These are phyloP conservation scores for Trichosporon faecale DNA, from an alignment of 1,284 basidiomycete species.

Conservation along the genomic window DNA sequence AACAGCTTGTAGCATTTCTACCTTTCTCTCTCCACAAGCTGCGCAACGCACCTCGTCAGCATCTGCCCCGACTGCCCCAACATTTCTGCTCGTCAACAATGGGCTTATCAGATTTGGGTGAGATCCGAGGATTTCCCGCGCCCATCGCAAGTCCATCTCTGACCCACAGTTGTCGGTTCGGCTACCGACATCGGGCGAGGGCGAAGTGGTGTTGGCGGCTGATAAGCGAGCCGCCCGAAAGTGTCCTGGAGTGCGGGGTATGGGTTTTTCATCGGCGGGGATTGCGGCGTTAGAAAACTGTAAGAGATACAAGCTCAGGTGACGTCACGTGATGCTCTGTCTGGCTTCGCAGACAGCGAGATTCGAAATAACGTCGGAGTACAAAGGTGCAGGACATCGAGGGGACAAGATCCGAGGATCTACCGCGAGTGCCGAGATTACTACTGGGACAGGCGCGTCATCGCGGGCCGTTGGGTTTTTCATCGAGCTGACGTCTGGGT, in stretches of 20 bases:
- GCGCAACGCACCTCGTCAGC: too few relatives aligned
- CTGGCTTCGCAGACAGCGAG: too few relatives aligned
- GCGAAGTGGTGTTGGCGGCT: too few relatives aligned
- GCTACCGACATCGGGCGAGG: background rate
- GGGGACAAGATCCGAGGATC: background rate
- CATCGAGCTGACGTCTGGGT: too few relatives aligned
- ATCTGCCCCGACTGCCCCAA: background rate
- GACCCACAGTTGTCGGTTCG: background rate
- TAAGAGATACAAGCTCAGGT: background rate
- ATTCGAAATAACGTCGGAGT: background rate
- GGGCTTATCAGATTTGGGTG: background rate
- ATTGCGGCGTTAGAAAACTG: background rate
- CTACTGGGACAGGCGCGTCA: background rate
- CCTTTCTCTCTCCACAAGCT: background rate
- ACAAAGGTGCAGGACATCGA: too few relatives aligned
- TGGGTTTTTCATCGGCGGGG: too few relatives aligned
- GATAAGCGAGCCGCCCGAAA: background rate
- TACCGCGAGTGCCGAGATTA: background rate
- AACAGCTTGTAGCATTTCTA: background rate
- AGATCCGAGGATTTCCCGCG: background rate
- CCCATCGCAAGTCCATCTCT: background rate
- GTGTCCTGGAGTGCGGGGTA: too few relatives aligned
- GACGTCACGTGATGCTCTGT: background rate
- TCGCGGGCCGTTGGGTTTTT: background rate
- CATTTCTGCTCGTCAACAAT: too few relatives aligned